Percentiles rank a stretch among this genome's conserved stretches.
These are phyloP conservation scores for Lotmaria passim DNA, from an alignment of 208 protist species.

Conservation along the genomic window DNA sequence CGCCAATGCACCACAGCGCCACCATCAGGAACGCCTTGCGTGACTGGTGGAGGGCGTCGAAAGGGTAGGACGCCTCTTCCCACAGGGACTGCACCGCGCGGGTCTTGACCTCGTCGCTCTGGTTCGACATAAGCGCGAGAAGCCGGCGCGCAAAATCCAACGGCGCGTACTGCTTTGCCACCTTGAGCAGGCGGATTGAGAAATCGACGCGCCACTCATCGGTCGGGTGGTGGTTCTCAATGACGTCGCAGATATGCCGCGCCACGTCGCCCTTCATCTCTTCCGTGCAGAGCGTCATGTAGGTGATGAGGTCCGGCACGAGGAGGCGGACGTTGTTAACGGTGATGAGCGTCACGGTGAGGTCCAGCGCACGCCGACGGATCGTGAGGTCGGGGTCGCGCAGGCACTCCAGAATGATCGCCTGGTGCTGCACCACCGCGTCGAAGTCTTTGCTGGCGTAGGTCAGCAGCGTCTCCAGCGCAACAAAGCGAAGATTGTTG, in stretches of 20 bases:
- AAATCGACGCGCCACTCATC: slow-evolving; percentile 97
- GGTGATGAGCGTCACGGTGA: slow-evolving; percentile 97
- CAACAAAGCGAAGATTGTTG: slow-evolving; percentile 99
- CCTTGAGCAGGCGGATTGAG: slow-evolving; percentile 92
- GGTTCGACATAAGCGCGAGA: slow-evolving; percentile 88
- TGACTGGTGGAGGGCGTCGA: slow-evolving; percentile 77
- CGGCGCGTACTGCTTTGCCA: slow-evolving; percentile 72
- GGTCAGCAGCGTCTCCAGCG: slow-evolving; percentile 93
- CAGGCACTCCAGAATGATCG: slow-evolving; percentile 96
- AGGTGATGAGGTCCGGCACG: slow-evolving; percentile 95
- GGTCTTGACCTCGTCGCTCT: slow-evolving; percentile 86
- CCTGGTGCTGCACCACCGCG: slow-evolving; percentile 91
- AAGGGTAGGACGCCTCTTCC: slow-evolving; percentile 76
- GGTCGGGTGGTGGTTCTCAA: slow-evolving; percentile 93
- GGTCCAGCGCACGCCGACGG: slow-evolving; percentile 94
- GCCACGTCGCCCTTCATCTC: slow-evolving; percentile 96
- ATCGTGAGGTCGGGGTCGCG: slow-evolving; percentile 97
- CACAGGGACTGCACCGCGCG: slow-evolving; percentile 92
- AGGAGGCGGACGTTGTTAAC: slow-evolving; percentile 93
- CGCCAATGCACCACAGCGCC: slow-evolving; percentile 96
- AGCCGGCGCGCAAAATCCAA: slow-evolving; percentile 82
- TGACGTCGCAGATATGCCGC: slow-evolving; percentile 90
- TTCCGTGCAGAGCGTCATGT: slow-evolving; percentile 90
- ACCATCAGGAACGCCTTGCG: slow-evolving; percentile 93
- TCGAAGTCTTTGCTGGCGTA: slow-evolving; percentile 89